phyloP scores from a whole-genome alignment of 2,329 filamentous ascomycete species.

The Trichoderma atrobrunneum region DNA sequence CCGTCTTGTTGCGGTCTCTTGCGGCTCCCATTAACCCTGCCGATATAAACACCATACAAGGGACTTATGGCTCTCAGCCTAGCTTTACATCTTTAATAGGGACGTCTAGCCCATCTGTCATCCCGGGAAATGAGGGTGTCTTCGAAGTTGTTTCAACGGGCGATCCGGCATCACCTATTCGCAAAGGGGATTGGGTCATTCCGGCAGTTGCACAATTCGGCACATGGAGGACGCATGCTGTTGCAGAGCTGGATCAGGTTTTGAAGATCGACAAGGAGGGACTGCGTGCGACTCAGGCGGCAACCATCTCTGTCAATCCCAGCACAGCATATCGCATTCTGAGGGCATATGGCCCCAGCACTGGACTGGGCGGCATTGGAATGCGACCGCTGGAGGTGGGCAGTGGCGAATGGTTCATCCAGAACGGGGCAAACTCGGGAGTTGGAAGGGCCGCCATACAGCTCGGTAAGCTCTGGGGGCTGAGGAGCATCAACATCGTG shows the following conservation, averaged over 20 bases:
- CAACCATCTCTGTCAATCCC: conserved; percentile 88
- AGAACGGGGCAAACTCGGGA: conserved; percentile 94
- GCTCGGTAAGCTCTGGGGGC: conserved; percentile 78
- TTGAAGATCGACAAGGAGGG: conserved; percentile 70
- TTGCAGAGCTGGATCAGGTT: conserved; percentile 56
- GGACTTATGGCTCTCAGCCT: conserved; percentile 86
- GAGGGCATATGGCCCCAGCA: conserved; percentile 64
- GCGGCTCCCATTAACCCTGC: conserved; percentile 93
- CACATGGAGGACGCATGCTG: conserved; percentile 91
- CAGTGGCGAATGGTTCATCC: conserved; percentile 83
- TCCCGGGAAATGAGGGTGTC: conserved; percentile 88
- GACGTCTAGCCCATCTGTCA: conserved; percentile 70
- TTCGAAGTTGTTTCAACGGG: conserved; percentile 81
- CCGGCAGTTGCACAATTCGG: conserved; percentile 80
- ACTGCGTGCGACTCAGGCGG: conserved; percentile 73
- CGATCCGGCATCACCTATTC: conserved; percentile 50
- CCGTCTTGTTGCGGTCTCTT: conserved; percentile 79
- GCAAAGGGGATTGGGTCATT: conserved; percentile 89
- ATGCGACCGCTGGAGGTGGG: conserved; percentile 45
- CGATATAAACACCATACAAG: conserved; percentile 97
- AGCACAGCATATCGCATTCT: conserved; percentile 94
- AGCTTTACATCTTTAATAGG: conserved; percentile 73
- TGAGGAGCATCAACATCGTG: conserved; percentile 87
- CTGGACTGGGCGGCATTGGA: conserved; percentile 45
- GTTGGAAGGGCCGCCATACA: conserved; percentile 92